Evolutionary conservation across 2,329 filamentous ascomycete species (phyloP).

Genomic region (Verruconis gallopava): DNA sequence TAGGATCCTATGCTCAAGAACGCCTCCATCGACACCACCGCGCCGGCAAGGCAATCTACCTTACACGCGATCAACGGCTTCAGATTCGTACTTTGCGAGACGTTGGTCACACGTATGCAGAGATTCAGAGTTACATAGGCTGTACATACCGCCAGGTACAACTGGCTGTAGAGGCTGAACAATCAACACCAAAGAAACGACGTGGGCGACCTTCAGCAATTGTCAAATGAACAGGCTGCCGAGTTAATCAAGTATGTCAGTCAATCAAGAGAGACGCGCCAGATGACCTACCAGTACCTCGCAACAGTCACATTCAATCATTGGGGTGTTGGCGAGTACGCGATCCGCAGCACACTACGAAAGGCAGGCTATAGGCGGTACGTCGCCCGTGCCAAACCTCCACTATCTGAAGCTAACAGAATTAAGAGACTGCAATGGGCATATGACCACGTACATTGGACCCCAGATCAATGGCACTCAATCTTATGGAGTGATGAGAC

Average conservation of each 20-base stretch:
- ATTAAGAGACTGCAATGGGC: neutral
- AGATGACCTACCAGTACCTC: neutral
- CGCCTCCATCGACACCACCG: neutral
- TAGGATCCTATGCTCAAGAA: neutral
- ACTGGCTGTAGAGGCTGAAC: neutral
- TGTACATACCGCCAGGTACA: neutral
- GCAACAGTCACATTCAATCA: no score
- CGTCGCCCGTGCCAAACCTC: no score
- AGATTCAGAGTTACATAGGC: neutral
- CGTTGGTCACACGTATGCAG: neutral
- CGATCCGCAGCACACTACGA: neutral
- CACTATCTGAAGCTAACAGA: neutral
- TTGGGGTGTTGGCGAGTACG: neutral
- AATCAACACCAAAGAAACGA: neutral
- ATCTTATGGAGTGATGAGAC: conserved; percentile 4
- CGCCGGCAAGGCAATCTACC: neutral
- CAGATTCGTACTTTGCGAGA: neutral
- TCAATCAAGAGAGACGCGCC: neutral
- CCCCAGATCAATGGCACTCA: neutral
- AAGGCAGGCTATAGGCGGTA: neutral
- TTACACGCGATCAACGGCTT: neutral
- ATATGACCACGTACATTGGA: neutral
- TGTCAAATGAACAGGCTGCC: neutral
- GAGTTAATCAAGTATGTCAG: neutral
- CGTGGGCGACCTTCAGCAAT: neutral